Evolutionary conservation across 2,329 filamentous ascomycete genomes (phyloP), one percentile per base, ranked within the genome.

Genomic region (Neoarthrinium moseri): DNA sequence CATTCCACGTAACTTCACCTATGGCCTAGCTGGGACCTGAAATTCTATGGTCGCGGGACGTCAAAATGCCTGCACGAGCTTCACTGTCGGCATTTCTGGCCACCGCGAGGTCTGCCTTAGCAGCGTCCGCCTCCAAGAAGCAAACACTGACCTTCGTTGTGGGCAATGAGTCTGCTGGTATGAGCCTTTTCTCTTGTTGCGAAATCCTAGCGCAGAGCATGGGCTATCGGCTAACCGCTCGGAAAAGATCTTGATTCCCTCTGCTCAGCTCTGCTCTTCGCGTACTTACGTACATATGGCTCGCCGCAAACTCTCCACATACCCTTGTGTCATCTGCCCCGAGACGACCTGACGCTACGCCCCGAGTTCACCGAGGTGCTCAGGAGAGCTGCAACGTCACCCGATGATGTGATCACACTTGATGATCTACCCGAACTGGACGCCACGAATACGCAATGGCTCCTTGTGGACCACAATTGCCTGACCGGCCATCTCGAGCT

Each of bases 381-480:
- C 30, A 68, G 68, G 24, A 71, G 78, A 48, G 84, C 84, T 1
- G 78, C 77, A 26, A 72, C 90, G 3, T 62, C 71, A 2, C 65
- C 76, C 3, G 69, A 70, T 5, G 83, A 91, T 51, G 71, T 94
- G 0, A 74, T 91, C 46, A 91, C 80, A 1, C 65, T 84, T 3
- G 74, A 78, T 50, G 81, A 86, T 51, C 61, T 85, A 1, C 72
- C 73, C 1, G 4, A 57, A 56, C 45, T 35, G 33, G 52, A 56
- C 4, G 65, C 60, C 32, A 60, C 86, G 10, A 76, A 81, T 37
- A 85, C 86, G 2, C 72, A 70, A 40, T 91, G 86, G 86, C 67
- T 89, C 15, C 71, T 94, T 1, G 87, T 94, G 4, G 89, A 94
- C 66, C 89, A 94, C 71, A 94, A 94, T 60, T 75, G 72, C 1